Percentiles rank a stretch among this genome's conserved stretches.
phyloP scores from a whole-genome alignment of 2,329 filamentous ascomycete species.

The Aaosphaeria pasadenensis region DNA sequence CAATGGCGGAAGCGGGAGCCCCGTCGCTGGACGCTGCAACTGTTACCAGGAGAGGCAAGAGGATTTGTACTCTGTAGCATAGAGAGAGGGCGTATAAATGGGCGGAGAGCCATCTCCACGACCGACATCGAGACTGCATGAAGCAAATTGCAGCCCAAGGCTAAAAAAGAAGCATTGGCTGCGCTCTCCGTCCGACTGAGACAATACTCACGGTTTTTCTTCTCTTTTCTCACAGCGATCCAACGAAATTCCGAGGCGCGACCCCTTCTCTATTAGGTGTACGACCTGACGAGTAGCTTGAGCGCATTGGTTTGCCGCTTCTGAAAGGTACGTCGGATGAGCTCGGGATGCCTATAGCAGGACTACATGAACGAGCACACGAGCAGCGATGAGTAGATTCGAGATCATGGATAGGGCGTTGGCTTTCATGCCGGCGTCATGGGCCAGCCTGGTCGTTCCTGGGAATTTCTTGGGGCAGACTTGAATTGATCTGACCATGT shows the following conservation, averaged over 20 bases:
- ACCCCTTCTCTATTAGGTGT: slow-evolving; percentile 1
- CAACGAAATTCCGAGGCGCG: slow-evolving; percentile 13
- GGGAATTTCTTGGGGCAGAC: too few relatives aligned
- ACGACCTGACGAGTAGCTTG: slow-evolving; percentile 2
- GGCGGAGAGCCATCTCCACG: slow-evolving; percentile 20
- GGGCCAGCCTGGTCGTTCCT: too few relatives aligned
- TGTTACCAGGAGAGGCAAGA: slow-evolving; percentile 30
- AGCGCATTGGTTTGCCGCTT: slow-evolving; percentile 5
- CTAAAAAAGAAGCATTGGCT: slow-evolving; percentile 23
- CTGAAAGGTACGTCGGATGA: slow-evolving; percentile 19
- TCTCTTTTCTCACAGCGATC: slow-evolving; percentile 7
- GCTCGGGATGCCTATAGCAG: slow-evolving; percentile 6
- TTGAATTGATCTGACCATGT: too few relatives aligned
- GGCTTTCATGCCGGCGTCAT: slow-evolving; percentile 11
- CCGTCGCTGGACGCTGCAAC: slow-evolving; percentile 29
- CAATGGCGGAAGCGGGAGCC: slow-evolving; percentile 31
- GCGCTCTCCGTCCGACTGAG: slow-evolving; percentile 17
- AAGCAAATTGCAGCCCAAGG: slow-evolving; percentile 21
- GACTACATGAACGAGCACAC: neutral
- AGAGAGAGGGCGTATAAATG: slow-evolving; percentile 31
- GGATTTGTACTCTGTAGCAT: slow-evolving; percentile 13
- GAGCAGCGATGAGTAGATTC: neutral
- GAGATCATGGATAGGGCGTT: too few relatives aligned
- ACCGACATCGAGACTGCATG: slow-evolving; percentile 18
- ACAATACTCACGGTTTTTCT: slow-evolving; percentile 7